Evolutionary conservation across 2,329 filamentous ascomycete species (phyloP), one percentile per base, ranked within the genome.

Genomic region (Knufia petricola): DNA sequence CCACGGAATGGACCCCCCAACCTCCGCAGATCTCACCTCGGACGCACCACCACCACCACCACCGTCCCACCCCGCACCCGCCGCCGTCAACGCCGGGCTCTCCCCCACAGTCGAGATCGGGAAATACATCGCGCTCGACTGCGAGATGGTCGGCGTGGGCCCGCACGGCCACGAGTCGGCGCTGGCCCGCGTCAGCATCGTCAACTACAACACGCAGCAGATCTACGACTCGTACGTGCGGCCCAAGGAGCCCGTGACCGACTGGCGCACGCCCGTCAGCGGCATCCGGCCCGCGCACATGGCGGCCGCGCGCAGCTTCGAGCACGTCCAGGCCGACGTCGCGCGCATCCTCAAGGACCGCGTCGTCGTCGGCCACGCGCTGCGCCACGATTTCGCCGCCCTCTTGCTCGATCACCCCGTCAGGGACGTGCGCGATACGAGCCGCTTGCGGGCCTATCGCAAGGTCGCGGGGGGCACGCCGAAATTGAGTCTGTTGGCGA

Each of bases 121-220:
- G 45, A 94, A 92, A 73, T 98, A 94, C 64, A 70, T 98, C 36
- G 85, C 86, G 17, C 79, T 98, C 40, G 92, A 98, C 70, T 98
- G 92, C 66, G 92, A 98, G 69, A 98, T 98, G 92, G 92, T 98
- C 21, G 92, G 90, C 41, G 79, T 94, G 0, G 77, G 78, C 1
- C 69, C 68, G 2, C 65, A 70, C 66, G 79, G 79, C 44, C 77
- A 79, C 19, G 74, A 82, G 61, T 88, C 87, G 30, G 81, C 81
- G 0, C 77, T 98, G 38, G 92, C 92, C 1, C 79, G 92, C 40
- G 87, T 90, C 48, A 94, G 86, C 61, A 71, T 94, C 13, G 89
- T 95, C 57, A 94, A 96, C 66, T 98, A 89, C 66, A 87, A 95
- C 63, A 89, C 89, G 15, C 78, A 84, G 23, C 87, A 95, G 65